phyloP scores from a whole-genome alignment of 352 stramenopile genomes.

The Thalassiosira allenii region DNA sequence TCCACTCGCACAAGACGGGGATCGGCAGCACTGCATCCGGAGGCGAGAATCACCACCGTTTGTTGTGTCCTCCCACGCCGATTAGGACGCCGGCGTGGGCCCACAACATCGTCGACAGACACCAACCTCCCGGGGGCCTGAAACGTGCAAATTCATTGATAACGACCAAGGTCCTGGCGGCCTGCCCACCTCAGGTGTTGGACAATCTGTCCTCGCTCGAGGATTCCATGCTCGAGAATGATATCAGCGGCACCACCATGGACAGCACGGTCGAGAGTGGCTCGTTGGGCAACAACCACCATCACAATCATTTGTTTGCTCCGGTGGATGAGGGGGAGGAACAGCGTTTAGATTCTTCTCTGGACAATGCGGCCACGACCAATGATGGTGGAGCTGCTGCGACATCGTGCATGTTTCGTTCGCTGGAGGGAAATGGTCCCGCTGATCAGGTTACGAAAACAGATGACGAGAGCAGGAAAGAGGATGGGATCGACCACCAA shows the following conservation, averaged over 20 bases:
- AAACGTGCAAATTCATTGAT: conserved; percentile 72
- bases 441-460: conserved; percentile 28
- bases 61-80: conserved; percentile 78
- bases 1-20: conserved; percentile 55
- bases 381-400: not conserved
- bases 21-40: no score
- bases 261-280: no score
- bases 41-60: no score
- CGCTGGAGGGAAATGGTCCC: conserved; percentile 26
- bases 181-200: conserved; percentile 69
- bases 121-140: not conserved
- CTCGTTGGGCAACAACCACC: not conserved
- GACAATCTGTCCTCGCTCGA: conserved; percentile 74
- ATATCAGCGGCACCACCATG: conserved; percentile 57
- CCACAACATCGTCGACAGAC: conserved; percentile 29
- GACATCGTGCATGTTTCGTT: no score
- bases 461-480: conserved; percentile 11
- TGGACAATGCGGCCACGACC: not conserved
- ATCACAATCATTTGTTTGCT: conserved; percentile 10
- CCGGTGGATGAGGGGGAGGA: conserved; percentile 45
- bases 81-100: conserved; percentile 77
- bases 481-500: not conserved
- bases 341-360: conserved; percentile 22
- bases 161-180: conserved; percentile 73
- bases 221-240: conserved; percentile 73